Conservation (phyloP, 2,329 filamentous ascomycete species). For the Aspergillus tamarii region DNA sequence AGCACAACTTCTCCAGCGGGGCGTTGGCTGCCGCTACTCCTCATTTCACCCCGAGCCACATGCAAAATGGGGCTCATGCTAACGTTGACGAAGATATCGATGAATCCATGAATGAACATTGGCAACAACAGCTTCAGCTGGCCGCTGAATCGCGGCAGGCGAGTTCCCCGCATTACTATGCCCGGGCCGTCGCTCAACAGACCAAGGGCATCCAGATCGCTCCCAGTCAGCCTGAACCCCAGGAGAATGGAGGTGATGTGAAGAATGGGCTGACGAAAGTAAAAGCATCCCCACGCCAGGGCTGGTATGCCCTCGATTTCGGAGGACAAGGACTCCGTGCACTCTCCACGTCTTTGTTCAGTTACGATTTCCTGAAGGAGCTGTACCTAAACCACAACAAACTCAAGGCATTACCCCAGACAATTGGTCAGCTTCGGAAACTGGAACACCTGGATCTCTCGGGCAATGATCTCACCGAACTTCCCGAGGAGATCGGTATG, state of each 20-base stretch:
- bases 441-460: constrained; percentile 85
- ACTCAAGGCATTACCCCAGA: constrained; percentile 74
- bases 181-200: constrained; percentile 50
- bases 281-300: constrained; percentile 64
- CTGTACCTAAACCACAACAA: constrained; percentile 95
- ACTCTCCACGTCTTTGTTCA: constrained; percentile 77
- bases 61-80: constrained; percentile 62
- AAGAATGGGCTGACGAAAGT: constrained; percentile 68
- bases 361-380: constrained; percentile 86
- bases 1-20: constrained; percentile 54
- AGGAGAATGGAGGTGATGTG: constrained; percentile 55
- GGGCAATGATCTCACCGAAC: constrained; percentile 77
- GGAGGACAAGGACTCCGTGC: constrained; percentile 93
- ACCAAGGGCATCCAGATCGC: constrained; percentile 49
- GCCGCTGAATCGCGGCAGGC: constrained; percentile 74
- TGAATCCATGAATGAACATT: constrained; percentile 70
- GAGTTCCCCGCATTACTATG: constrained; percentile 73
- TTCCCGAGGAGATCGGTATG: constrained; percentile 95
- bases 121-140: constrained; percentile 83
- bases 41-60: constrained; percentile 61
- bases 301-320: constrained; percentile 92
- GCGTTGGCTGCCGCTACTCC: constrained; percentile 53
- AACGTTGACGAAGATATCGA: constrained; percentile 59
- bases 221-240: constrained; percentile 54
- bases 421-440: constrained; percentile 80